Conservation (phyloP, 192 early-diverging fungal species). For the Backusella morwellensis region DNA sequence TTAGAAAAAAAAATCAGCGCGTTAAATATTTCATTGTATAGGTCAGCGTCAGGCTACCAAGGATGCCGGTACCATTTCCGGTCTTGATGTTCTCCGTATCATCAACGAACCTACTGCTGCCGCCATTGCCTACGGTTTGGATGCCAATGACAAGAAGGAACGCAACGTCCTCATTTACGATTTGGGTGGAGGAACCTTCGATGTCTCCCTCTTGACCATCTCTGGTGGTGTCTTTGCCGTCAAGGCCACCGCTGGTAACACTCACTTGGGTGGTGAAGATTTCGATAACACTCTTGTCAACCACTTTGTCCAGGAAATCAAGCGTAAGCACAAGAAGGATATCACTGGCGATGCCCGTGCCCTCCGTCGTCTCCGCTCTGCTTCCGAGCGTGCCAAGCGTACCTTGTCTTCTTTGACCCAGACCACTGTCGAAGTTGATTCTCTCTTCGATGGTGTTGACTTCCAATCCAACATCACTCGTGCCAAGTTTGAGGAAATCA, state of each 20-base stretch:
- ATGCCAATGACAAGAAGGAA: constrained; percentile 84
- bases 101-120: constrained; percentile 93
- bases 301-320: constrained; percentile 84
- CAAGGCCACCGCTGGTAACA: constrained; percentile 94
- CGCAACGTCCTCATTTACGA: constrained; percentile 98
- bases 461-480: constrained; percentile 75
- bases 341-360: constrained; percentile 70
- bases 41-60: constrained; percentile 91
- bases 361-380: constrained; percentile 72
- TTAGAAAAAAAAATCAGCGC: neutral
- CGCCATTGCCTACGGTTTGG: constrained; percentile 93
- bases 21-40: neutral
- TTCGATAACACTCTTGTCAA: constrained; percentile 95
- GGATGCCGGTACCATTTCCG: constrained; percentile 87
- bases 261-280: constrained; percentile 97
- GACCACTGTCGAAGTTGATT: constrained; percentile 72
- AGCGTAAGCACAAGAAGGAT: constrained; percentile 74
- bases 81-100: constrained; percentile 84
- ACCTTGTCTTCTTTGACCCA: constrained; percentile 71
- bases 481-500: constrained; percentile 80
- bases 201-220: constrained; percentile 96
- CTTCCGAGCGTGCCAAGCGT: constrained; percentile 75
- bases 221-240: constrained; percentile 97
- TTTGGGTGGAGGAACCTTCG: constrained; percentile 97
- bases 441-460: constrained; percentile 74